Percentiles rank a stretch among this genome's conserved stretches.
Conservation (phyloP, 2,329 filamentous ascomycete genomes). For the Stagonosporopsis vannaccii region DNA sequence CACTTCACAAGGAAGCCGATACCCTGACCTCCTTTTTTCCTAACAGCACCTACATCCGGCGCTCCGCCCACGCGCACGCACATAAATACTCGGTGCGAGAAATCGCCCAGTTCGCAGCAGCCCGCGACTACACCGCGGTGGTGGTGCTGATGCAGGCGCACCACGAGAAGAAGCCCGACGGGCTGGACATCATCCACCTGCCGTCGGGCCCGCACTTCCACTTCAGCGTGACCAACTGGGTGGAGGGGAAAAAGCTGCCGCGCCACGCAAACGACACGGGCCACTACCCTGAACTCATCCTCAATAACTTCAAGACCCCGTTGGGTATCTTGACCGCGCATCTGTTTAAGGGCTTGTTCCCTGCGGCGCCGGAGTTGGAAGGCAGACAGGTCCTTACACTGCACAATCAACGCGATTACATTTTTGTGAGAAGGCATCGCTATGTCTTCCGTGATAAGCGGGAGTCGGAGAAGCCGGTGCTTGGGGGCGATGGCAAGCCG, state of each 20-base stretch:
- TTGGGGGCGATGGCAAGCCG: constrained; percentile 80
- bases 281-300: constrained; percentile 86
- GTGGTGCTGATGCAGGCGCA: constrained; percentile 84
- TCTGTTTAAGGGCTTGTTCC: constrained; percentile 81
- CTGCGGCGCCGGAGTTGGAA: constrained; percentile 79
- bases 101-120: constrained; percentile 83
- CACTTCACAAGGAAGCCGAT: constrained; percentile 81
- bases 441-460: constrained; percentile 94
- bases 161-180: constrained; percentile 77
- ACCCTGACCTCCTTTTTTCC: constrained; percentile 84
- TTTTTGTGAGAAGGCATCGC: constrained; percentile 88
- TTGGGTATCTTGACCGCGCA: constrained; percentile 85
- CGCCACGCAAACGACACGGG: constrained; percentile 88
- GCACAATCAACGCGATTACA: constrained; percentile 95
- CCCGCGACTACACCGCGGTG: constrained; percentile 83
- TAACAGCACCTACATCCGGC: constrained; percentile 79
- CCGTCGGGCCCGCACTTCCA: constrained; percentile 90
- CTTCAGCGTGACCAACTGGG: constrained; percentile 89
- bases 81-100: constrained; percentile 94
- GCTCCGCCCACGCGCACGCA: constrained; percentile 81
- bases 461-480: constrained; percentile 83
- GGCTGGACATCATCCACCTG: constrained; percentile 83
- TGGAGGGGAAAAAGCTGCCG: constrained; percentile 84
- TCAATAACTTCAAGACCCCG: constrained; percentile 95
- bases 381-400: constrained; percentile 90